A percentile compares a stretch with the other conserved stretches of the same genome.
These are phyloP conservation scores for Xylariaceae sp. DNA, from an alignment of 2,329 filamentous ascomycete genomes.

Conservation along the genomic window DNA sequence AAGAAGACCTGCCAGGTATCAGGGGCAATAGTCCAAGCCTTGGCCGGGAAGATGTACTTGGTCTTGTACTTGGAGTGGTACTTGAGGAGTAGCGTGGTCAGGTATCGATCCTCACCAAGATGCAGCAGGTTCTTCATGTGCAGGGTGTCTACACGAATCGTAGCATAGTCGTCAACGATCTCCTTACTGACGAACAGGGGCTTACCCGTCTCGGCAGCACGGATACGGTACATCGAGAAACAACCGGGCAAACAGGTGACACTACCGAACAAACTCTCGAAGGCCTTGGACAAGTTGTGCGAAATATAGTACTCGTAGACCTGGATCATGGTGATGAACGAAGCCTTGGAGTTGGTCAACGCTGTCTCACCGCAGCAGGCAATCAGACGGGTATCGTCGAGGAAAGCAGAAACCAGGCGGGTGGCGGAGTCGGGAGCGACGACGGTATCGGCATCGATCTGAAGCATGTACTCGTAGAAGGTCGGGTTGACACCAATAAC, in stretches of 20 bases:
- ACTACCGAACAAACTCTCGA: conserved; percentile 93
- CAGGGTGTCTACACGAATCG: conserved; percentile 93
- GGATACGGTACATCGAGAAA: conserved; percentile 98
- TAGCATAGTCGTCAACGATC: conserved; percentile 79
- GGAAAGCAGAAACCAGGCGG: conserved; percentile 84
- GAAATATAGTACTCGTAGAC: conserved; percentile 99
- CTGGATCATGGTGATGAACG: conserved; percentile 97
- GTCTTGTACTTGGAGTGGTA: conserved; percentile 94
- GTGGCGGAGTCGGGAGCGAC: conserved; percentile 85
- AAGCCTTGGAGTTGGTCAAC: conserved; percentile 86
- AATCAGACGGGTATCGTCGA: conserved; percentile 89
- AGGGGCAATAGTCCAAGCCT: conserved; percentile 95
- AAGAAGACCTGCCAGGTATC: conserved; percentile 93
- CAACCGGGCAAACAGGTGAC: conserved; percentile 97
- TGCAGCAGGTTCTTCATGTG: conserved; percentile 99
- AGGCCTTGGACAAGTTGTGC: conserved; percentile 93
- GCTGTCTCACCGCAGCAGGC: conserved; percentile 93
- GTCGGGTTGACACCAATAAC: conserved; percentile 98
- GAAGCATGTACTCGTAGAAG: conserved; percentile 94
- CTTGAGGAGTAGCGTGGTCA: conserved; percentile 92
- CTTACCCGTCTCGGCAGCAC: conserved; percentile 89
- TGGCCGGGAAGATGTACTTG: conserved; percentile 87
- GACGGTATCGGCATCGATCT: conserved; percentile 96
- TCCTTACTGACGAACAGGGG: conserved; percentile 94
- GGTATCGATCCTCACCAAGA: conserved; percentile 92